Evolutionary conservation across 2,329 filamentous ascomycete genomes (phyloP).

Genomic region (Trichophyton schoenleinii): DNA sequence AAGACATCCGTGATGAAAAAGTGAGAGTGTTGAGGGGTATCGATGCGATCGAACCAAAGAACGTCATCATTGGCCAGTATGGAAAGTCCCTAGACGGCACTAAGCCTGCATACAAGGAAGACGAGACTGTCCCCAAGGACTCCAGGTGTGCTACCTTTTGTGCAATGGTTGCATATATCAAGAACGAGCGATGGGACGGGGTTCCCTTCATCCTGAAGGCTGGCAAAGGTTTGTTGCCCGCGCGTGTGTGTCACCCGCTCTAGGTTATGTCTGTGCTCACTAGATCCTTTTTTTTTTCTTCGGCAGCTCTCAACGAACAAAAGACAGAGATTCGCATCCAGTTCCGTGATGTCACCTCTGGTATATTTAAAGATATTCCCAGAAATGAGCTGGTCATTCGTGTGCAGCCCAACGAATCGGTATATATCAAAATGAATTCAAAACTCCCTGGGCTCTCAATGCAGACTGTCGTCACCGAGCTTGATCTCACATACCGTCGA

Average conservation of each 20-base stretch:
- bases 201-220: slow-evolving; percentile 99
- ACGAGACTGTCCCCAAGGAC: slow-evolving; percentile 94
- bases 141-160: slow-evolving; percentile 97
- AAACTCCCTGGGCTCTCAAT: slow-evolving; percentile 97
- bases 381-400: slow-evolving; percentile 98
- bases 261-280: not conserved
- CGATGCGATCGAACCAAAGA: slow-evolving; percentile 92
- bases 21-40: slow-evolving; percentile 87
- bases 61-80: slow-evolving; percentile 98
- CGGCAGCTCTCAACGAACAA: slow-evolving; percentile 79
- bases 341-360: slow-evolving; percentile 98
- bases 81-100: slow-evolving; percentile 88
- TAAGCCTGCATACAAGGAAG: slow-evolving; percentile 97
- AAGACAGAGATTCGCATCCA: slow-evolving; percentile 99
- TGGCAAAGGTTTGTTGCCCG: slow-evolving; percentile 53
- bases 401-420: slow-evolving; percentile 97
- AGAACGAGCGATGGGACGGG: slow-evolving; percentile 98
- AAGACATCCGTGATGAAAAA: slow-evolving; percentile 98
- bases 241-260: not conserved
- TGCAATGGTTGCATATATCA: slow-evolving; percentile 93
- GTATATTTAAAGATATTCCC: slow-evolving; percentile 99
- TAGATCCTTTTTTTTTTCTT: not conserved
- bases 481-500: slow-evolving; percentile 93
- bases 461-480: slow-evolving; percentile 97
- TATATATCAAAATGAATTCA: slow-evolving; percentile 99